phyloP scores from a whole-genome alignment of 768 basidiomycete genomes.

The Leccinum fibrillosum region DNA sequence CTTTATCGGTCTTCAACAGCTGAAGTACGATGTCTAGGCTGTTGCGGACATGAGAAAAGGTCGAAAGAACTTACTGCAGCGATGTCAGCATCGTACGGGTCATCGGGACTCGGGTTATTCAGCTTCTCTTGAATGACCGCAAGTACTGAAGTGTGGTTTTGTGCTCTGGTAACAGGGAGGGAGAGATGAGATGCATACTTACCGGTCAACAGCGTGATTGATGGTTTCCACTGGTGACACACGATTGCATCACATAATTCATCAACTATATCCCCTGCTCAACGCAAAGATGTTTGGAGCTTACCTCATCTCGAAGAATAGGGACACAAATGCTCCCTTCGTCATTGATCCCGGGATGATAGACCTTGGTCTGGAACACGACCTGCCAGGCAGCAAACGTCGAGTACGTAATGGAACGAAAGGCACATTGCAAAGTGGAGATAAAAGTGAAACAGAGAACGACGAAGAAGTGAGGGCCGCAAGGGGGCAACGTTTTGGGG shows the following conservation, averaged over 20 bases:
- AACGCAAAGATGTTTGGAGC: background rate
- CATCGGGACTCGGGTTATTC: conserved; percentile 84
- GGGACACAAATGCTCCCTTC: conserved; percentile 85
- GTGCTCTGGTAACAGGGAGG: conserved; percentile 1
- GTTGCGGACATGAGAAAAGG: background rate
- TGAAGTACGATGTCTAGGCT: conserved; percentile 26
- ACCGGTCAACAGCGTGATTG: conserved; percentile 71
- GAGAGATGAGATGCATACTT: conserved; percentile 13
- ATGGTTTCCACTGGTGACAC: conserved; percentile 74
- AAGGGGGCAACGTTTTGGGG: conserved; percentile 20
- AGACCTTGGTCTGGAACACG: conserved; percentile 80
- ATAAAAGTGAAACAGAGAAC: background rate
- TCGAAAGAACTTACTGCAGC: conserved; percentile 58
- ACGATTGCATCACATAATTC: conserved; percentile 2
- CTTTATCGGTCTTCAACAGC: conserved; percentile 74
- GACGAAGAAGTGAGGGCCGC: background rate
- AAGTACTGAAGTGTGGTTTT: conserved; percentile 49
- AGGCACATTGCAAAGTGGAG: background rate
- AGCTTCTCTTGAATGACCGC: conserved; percentile 78
- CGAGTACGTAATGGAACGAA: conserved; percentile 18
- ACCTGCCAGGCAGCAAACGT: conserved; percentile 45
- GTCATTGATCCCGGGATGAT: conserved; percentile 89
- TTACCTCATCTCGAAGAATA: conserved; percentile 77
- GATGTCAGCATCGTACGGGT: conserved; percentile 86
- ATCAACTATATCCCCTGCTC: conserved; percentile 4